Evolutionary conservation across 1,139 yeast genomes (phyloP).

Genomic region (Scheffersomyces segobiensis): DNA sequence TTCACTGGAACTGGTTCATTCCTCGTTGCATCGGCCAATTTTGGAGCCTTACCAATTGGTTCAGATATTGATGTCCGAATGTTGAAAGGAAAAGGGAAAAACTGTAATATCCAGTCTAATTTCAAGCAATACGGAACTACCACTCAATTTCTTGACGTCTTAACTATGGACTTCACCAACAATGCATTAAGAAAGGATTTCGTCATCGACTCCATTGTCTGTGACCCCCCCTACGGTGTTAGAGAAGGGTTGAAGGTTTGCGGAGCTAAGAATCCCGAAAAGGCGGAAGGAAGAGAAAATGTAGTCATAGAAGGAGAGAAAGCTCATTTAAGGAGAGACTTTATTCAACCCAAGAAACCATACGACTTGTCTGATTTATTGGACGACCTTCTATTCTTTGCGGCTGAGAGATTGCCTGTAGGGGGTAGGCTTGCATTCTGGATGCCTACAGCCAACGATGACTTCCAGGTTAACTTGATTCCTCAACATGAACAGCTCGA

Average conservation of each 20-base stretch:
- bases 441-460: constrained; percentile 98
- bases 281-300: constrained; percentile 64
- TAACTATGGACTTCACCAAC: constrained; percentile 95
- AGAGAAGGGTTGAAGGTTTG: constrained; percentile 93
- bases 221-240: constrained; percentile 98
- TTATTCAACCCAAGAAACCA: constrained; percentile 90
- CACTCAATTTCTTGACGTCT: constrained; percentile 63
- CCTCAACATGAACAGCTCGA: constrained; percentile 80
- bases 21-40: constrained; percentile 82
- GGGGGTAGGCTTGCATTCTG: constrained; percentile 87
- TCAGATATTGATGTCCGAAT: constrained; percentile 91
- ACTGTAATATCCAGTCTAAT: constrained; percentile 57
- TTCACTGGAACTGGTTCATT: constrained; percentile 97
- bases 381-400: constrained; percentile 72
- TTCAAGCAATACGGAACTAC: constrained; percentile 72
- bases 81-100: constrained; percentile 67
- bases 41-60: constrained; percentile 80
- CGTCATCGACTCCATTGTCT: constrained; percentile 74
- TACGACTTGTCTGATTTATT: constrained; percentile 76
- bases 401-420: constrained; percentile 68
- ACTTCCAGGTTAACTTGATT: constrained; percentile 66
- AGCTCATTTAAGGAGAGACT: constrained; percentile 78
- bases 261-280: constrained; percentile 70
- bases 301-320: constrained; percentile 73
- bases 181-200: constrained; percentile 70